These are phyloP conservation scores for Ophiostoma angusticollis DNA, from an alignment of 2,329 filamentous ascomycete genomes.

Conservation along the genomic window DNA sequence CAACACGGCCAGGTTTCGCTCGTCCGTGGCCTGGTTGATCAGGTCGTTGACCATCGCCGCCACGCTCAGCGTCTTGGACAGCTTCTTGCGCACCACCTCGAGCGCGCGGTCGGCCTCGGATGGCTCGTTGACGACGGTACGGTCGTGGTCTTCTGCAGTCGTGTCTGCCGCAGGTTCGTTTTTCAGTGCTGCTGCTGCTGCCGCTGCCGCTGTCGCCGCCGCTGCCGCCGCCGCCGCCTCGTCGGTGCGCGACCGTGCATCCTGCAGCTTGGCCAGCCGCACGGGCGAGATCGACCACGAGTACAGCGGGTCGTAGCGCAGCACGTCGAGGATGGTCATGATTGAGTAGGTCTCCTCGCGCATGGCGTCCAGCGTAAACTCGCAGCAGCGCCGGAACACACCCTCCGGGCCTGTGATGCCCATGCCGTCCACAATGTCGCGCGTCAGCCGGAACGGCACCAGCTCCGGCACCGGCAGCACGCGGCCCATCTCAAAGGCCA, in stretches of 20 bases:
- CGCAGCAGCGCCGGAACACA: slow-evolving; percentile 93
- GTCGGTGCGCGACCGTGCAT: slow-evolving; percentile 36
- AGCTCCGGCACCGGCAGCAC: slow-evolving; percentile 92
- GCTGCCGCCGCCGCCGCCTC: slow-evolving; percentile 20
- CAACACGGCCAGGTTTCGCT: slow-evolving; percentile 78
- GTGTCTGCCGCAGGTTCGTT: too few relatives aligned
- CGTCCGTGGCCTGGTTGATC: slow-evolving; percentile 91
- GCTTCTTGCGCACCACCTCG: slow-evolving; percentile 88
- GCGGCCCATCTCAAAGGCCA: slow-evolving; percentile 92
- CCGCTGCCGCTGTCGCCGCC: slow-evolving; percentile 20
- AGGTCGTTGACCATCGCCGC: slow-evolving; percentile 92
- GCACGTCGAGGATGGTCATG: slow-evolving; percentile 94
- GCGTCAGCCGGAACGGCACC: slow-evolving; percentile 86
- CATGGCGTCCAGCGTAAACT: slow-evolving; percentile 89
- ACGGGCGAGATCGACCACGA: slow-evolving; percentile 80
- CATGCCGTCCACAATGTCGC: slow-evolving; percentile 95
- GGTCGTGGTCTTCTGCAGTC: slow-evolving; percentile 25
- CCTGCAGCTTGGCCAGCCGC: slow-evolving; percentile 50
- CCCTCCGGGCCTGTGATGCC: slow-evolving; percentile 90
- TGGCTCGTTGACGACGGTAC: slow-evolving; percentile 36
- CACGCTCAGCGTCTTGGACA: slow-evolving; percentile 86
- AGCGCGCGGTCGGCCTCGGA: slow-evolving; percentile 82
- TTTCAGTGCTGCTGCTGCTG: slow-evolving; percentile 19
- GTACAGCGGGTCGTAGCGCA: slow-evolving; percentile 95
- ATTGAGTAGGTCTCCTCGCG: slow-evolving; percentile 94